These are phyloP conservation scores for Hyaloperonospora brassicae DNA, from an alignment of 352 stramenopile species.

Conservation along the genomic window DNA sequence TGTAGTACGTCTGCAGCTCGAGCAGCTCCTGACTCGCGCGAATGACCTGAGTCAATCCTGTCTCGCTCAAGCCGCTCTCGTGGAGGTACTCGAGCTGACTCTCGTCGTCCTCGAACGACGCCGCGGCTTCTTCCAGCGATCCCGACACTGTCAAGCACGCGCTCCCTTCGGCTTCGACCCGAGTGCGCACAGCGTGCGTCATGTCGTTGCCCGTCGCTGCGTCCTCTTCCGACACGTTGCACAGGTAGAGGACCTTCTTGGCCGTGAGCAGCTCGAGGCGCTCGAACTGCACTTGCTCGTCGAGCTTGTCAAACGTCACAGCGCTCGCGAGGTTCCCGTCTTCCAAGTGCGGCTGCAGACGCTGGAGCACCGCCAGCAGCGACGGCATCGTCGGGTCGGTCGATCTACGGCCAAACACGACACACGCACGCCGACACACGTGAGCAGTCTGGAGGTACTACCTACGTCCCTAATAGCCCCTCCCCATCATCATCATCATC, in stretches of 20 bases:
- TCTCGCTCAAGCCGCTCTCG: constrained; percentile 63
- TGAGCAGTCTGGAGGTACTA: no score
- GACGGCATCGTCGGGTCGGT: constrained; percentile 43
- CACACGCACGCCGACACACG: not conserved
- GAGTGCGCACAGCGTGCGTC: constrained; percentile 67
- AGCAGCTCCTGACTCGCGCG: constrained; percentile 89
- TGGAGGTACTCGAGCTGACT: constrained; percentile 93
- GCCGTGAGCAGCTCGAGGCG: constrained; percentile 79
- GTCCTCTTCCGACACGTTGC: constrained; percentile 95
- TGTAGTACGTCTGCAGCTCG: constrained; percentile 96
- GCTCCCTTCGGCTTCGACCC: constrained; percentile 61
- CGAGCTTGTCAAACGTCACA: constrained; percentile 58
- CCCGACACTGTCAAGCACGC: constrained; percentile 70
- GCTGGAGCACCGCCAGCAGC: constrained; percentile 54
- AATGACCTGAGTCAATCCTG: constrained; percentile 80
- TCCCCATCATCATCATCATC: no score
- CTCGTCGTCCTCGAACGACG: constrained; percentile 80
- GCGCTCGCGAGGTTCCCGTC: constrained; percentile 62
- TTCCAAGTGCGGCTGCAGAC: constrained; percentile 66
- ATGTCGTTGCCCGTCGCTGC: constrained; percentile 91
- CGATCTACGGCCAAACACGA: constrained; percentile 25
- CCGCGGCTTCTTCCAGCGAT: constrained; percentile 68
- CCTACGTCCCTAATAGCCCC: no score
- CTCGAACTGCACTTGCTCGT: constrained; percentile 83
- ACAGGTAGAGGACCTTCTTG: constrained; percentile 96